A percentile compares a stretch with the other conserved stretches of the same genome.
phyloP scores from a whole-genome alignment of 106 monocot species.

The Hemerocallis citrina region DNA sequence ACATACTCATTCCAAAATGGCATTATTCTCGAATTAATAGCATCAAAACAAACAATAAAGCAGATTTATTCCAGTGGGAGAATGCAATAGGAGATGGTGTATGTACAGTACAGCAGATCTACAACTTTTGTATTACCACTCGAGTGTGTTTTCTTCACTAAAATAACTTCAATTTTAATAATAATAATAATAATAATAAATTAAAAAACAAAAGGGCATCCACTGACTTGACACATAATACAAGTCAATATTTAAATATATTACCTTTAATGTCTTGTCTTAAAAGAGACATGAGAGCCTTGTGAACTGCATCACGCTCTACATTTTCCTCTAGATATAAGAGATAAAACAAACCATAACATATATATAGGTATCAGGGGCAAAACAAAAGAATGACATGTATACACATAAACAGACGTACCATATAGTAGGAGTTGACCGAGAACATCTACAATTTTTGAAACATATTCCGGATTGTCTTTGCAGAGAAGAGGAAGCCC shows the following conservation, averaged over 20 bases:
- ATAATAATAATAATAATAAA: too few species aligned
- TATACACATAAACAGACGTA: conserved; percentile 14
- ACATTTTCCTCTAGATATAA: conserved; percentile 82
- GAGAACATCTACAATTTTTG: conserved; percentile 91
- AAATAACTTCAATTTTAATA: too few species aligned
- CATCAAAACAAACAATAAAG: too few species aligned
- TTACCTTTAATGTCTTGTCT: conserved; percentile 96
- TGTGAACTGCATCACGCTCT: conserved; percentile 98
- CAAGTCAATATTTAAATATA: neutral
- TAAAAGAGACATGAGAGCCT: conserved; percentile 89
- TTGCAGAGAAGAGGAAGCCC: conserved; percentile 97
- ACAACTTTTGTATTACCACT: too few species aligned
- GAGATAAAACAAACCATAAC: neutral
- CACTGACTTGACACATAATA: neutral
- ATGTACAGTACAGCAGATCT: too few species aligned
- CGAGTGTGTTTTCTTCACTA: too few species aligned
- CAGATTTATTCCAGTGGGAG: too few species aligned
- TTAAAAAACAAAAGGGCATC: neutral
- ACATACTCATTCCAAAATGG: too few species aligned
- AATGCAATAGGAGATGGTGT: too few species aligned
- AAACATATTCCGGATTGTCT: conserved; percentile 86
- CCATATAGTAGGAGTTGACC: conserved; percentile 82
- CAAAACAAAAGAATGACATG: neutral
- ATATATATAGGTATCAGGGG: too few species aligned
- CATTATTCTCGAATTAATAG: too few species aligned